phyloP scores from a whole-genome alignment of 257 asterid genomes.

The Sherardia arvensis region DNA sequence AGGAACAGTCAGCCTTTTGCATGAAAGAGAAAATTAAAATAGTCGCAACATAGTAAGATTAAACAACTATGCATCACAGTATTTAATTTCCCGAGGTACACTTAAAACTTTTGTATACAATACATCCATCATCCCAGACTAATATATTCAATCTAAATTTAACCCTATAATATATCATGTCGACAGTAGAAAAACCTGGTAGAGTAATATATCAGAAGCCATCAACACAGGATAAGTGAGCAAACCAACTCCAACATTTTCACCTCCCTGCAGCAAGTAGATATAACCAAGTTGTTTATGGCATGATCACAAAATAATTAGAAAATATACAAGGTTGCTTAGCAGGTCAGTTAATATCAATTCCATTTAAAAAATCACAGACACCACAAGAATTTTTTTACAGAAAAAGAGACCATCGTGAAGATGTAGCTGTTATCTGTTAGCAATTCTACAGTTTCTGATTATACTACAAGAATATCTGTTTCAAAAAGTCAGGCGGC shows the following conservation, averaged over 20 bases:
- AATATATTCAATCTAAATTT: background rate
- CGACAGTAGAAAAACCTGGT: constrained; percentile 40
- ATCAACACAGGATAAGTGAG: constrained; percentile 91
- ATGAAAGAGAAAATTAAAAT: background rate
- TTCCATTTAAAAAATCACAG: background rate
- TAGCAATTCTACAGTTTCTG: background rate
- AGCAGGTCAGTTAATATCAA: background rate
- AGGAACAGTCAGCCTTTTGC: background rate
- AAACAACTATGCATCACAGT: background rate
- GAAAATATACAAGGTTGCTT: background rate
- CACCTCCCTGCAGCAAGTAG: constrained; percentile 60
- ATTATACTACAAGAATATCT: background rate
- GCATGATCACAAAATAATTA: background rate
- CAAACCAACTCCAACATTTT: constrained; percentile 92
- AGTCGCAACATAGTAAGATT: background rate
- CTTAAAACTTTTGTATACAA: background rate
- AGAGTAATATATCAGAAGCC: constrained; percentile 95
- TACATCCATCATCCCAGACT: background rate
- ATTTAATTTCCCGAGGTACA: background rate
- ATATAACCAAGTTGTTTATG: background rate
- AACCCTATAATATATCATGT: background rate
- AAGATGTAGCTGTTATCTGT: no score
- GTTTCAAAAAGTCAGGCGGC: background rate
- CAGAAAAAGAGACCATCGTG: no score
- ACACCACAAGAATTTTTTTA: background rate